Evolutionary conservation across 192 early-diverging fungal species (phyloP), one percentile per base, ranked within the genome.

Genomic region (Globomyces pollinis-pini): DNA sequence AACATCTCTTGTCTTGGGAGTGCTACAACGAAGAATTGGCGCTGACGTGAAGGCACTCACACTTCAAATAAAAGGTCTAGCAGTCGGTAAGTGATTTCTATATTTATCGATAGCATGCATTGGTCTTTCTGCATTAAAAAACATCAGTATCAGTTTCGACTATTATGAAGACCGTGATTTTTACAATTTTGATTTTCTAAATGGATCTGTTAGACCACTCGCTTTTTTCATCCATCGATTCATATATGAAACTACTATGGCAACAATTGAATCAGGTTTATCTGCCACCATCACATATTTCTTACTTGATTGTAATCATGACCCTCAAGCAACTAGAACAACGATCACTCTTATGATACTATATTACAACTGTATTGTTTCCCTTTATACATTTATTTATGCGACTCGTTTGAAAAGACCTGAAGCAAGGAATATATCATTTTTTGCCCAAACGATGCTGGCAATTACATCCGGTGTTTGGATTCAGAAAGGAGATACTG

Each of bases 121-220:
- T 36, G 68, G 68, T 31, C 41, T 70, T 5, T 57, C 63, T 4
- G 68, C 68, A 6, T 49, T 70, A 20, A 70, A 70, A 38, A 70
- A 70, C 34, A 70, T 70, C 23, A 44, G 39, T 49, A 65, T 70
- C 47, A 62, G 63, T 21, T 65, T 70, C 36, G 68, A 70, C 47
- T 70, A 65, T 47, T 70, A 70, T 54, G 62, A 59, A 15, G 68
- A 70, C 36, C 50, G 62, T 30, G 68, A 70, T 45, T 57, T 70
- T 0, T 70, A 59, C 34, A 54, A 65, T 55, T 65, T 59, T 38
- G 68, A 70, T 45, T 53, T 50, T 3, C 29, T 41, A 13, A 70
- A 70, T 41, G 68, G 68, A 2, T 53, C 68, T 15, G 41, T 65
- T 0, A 35, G 29, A 18, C 28, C 59, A 21, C 2, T 60, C 4